Conservation (phyloP, 2,329 filamentous ascomycete genomes). For the Ustilaginoidea virens region DNA sequence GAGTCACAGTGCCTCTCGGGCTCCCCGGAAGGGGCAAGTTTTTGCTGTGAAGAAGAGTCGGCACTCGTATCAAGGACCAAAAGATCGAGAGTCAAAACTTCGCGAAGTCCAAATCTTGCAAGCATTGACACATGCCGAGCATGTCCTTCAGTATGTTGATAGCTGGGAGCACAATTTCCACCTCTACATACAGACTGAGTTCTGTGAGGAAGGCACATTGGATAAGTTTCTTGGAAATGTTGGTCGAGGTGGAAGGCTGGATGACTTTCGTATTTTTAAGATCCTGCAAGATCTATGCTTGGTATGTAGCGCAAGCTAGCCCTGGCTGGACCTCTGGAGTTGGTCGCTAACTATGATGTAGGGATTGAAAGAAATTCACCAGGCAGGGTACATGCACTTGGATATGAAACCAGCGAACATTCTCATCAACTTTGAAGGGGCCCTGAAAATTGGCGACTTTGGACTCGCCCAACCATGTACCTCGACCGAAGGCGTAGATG, state of each 20-base stretch:
- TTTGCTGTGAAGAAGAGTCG: slow-evolving; percentile 93
- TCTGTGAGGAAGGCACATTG: slow-evolving; percentile 84
- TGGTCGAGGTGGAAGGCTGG: slow-evolving; percentile 70
- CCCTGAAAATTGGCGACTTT: slow-evolving; percentile 76
- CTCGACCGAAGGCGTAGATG: slow-evolving; percentile 60
- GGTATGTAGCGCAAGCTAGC: slow-evolving; percentile 37
- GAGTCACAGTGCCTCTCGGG: slow-evolving; percentile 31
- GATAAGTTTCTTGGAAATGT: slow-evolving; percentile 72
- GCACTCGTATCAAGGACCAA: slow-evolving; percentile 59
- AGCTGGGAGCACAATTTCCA: slow-evolving; percentile 77
- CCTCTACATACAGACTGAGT: slow-evolving; percentile 95
- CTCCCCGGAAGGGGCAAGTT: slow-evolving; percentile 41
- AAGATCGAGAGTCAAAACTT: slow-evolving; percentile 70
- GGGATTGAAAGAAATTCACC: slow-evolving; percentile 83
- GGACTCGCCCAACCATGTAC: slow-evolving; percentile 70
- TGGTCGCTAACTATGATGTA: slow-evolving; percentile 17
- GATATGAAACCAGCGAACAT: slow-evolving; percentile 79
- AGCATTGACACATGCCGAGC: slow-evolving; percentile 63
- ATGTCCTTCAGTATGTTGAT: slow-evolving; percentile 71
- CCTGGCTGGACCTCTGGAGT: not conserved
- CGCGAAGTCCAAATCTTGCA: slow-evolving; percentile 71
- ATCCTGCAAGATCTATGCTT: slow-evolving; percentile 73
- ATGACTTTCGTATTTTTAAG: slow-evolving; percentile 98
- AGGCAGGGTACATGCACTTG: slow-evolving; percentile 71
- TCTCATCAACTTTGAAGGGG: slow-evolving; percentile 66